Base-by-base conservation (phyloP, 2,329 filamentous ascomycete species). In the Fusarium luffae region DNA sequence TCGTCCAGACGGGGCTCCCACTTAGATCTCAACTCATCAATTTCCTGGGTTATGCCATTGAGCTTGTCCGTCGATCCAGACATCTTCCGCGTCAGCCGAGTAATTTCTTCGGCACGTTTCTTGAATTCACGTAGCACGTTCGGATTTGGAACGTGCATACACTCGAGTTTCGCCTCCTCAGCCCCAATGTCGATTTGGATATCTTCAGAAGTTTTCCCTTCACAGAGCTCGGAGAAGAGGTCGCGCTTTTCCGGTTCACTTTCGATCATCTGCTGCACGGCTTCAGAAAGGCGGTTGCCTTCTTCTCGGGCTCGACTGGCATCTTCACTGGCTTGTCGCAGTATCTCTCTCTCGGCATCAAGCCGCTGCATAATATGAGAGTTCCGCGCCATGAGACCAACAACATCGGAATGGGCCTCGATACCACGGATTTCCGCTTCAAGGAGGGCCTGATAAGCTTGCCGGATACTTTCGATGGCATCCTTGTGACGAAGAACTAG, bases 1-100 rank as follows among this genome's bases (percentile, higher is more conserved):
- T 83, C 85, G 71, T 98, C 94, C 4, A 99, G 85, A 73, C 87
- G 82, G 1, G 94, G 94, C 79, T 98, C 96, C 93, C 94, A 99
- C 68, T 87, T 84, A 18, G 83, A 83, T 73, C 91, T 90, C 58
- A 97, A 81, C 40, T 89, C 85, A 1, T 82, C 79, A 66, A 97
- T 95, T 48, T 87, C 84, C 14, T 77, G 76, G 18, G 84, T 83
- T 18, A 91, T 80, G 4, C 84, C 80, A 4, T 84, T 84, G 12
- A 96, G 82, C 55, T 86, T 85, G 7, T 77, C 77, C 30, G 86
- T 84, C 43, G 87, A 83, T 4, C 84, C 81, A 10, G 86, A 84
- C 76, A 90, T 90, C 72, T 84, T 82, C 18, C 80, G 80, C 64
- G 84, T 84, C n/a, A 93, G 81, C 59, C 84, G 86, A 48, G 89